Percentiles rank a stretch among this genome's conserved stretches.
Evolutionary conservation across 164 flowering plant genomes (phyloP).

Genomic region (Houttuynia cordata): DNA sequence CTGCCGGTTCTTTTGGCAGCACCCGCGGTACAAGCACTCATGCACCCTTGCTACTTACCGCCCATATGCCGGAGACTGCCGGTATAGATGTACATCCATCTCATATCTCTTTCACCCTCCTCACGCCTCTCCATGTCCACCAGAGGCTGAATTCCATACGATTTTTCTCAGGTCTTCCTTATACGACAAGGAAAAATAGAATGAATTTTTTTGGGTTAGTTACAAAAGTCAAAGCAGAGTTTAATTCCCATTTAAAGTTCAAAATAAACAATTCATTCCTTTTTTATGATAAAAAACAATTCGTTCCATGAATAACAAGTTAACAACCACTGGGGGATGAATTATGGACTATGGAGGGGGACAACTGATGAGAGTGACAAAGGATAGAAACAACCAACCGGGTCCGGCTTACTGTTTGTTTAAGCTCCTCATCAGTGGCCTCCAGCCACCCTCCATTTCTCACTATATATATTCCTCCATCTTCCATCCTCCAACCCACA

Average conservation of each 20-base stretch:
- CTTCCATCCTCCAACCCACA: constrained; percentile 5
- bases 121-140: constrained; percentile 1
- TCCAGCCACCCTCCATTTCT: neutral
- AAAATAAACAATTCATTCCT: too few species aligned
- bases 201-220: neutral
- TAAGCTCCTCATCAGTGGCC: neutral
- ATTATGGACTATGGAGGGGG: too few species aligned
- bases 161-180: constrained; percentile 6
- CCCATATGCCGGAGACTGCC: constrained; percentile 6
- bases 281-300: too few species aligned
- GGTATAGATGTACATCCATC: neutral
- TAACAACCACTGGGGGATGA: neutral
- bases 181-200: constrained; percentile 4
- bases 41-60: neutral
- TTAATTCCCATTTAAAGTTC: neutral
- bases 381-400: neutral
- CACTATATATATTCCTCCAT: neutral
- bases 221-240: neutral
- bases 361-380: neutral
- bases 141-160: constrained; percentile 3
- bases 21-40: constrained; percentile 5
- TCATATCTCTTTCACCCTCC: neutral
- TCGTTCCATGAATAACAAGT: neutral
- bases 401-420: neutral
- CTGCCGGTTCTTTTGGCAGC: constrained; percentile 9